Evolutionary conservation across 108 stramenopile genomes (phyloP), one percentile per base, ranked within the genome.

Genomic region (Skeletonema tropicum): DNA sequence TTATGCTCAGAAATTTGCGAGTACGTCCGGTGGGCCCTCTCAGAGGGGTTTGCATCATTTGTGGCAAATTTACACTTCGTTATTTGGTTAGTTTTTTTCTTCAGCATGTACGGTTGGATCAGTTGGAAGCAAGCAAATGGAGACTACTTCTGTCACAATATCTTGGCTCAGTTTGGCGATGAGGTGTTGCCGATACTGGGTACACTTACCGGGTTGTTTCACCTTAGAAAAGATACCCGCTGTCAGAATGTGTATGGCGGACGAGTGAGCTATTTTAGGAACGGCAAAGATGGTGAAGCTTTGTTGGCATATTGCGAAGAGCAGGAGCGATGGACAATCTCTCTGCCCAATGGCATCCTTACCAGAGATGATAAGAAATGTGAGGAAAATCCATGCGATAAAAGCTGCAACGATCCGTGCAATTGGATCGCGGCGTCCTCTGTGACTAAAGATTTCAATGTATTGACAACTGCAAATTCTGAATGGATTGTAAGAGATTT

Each of bases 151-250:
- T 75, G 66, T 58, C 17, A 36, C 1, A 19, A 69, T 1, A 15
- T 82, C 7, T 36, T 63, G n/a, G 65, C 76, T 14, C 81, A 82
- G 58, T 82, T 71, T 14, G 70, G 30, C 9, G 81, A 82, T 72
- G 76, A 71, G 17, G 35, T 77, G 9, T 14, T 35, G 5, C 75
- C 81, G 2, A 55, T 26, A 9, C 49, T 76, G n/a, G 74, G 74
- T 2, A 48, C 81, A 17, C 45, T 76, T 21, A 39, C 31, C 42
- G 81, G 75, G n/a, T 14, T 73, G 55, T 30, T 21, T 21, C 19
- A 19, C 3, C n/a, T 35, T 3, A 7, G 33, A 35, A 71, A 10
- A 35, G 48, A 49, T 0, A 49, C n/a, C 26, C 2, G 26, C 26
- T 29, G 26, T 19, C 5, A 6, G n/a, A n/a, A n/a, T n/a, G n/a